phyloP scores from a whole-genome alignment of 148 eudicot species.

The Rhododendron molle region DNA sequence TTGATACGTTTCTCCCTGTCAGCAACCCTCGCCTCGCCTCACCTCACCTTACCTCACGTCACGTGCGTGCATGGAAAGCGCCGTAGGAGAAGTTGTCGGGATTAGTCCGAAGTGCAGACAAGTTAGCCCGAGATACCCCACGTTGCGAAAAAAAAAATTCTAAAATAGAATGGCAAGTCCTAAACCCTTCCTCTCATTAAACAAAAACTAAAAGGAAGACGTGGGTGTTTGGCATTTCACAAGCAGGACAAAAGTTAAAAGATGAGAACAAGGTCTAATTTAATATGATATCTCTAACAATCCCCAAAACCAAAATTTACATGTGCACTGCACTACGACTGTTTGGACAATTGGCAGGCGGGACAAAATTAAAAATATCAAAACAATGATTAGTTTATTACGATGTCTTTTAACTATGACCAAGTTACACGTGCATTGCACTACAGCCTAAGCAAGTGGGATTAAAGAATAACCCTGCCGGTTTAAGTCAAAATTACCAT shows the following conservation, averaged over 20 bases:
- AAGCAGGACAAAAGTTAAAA: neutral
- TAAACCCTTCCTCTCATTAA: neutral
- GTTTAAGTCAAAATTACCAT: constrained; percentile 2
- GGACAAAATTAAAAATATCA: neutral
- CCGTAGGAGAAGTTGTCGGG: neutral
- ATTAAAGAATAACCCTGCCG: constrained; percentile 4
- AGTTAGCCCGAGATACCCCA: neutral
- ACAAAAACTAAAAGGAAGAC: neutral
- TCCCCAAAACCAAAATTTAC: neutral
- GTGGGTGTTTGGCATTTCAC: neutral
- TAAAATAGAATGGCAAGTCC: neutral
- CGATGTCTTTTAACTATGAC: neutral
- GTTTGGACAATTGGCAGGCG: neutral
- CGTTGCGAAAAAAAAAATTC: too few species aligned
- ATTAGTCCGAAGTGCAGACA: neutral
- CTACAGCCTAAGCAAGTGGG: neutral
- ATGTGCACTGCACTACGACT: neutral
- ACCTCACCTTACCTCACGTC: neutral
- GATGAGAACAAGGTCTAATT: neutral
- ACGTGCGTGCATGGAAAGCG: neutral
- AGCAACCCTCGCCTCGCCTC: too few species aligned
- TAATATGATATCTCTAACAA: neutral
- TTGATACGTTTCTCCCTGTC: too few species aligned
- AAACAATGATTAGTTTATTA: constrained; percentile 3
- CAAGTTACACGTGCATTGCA: constrained; percentile 4